These are phyloP conservation scores for Vachellia collinsii DNA, from an alignment of 306 rosid species.

Conservation along the genomic window DNA sequence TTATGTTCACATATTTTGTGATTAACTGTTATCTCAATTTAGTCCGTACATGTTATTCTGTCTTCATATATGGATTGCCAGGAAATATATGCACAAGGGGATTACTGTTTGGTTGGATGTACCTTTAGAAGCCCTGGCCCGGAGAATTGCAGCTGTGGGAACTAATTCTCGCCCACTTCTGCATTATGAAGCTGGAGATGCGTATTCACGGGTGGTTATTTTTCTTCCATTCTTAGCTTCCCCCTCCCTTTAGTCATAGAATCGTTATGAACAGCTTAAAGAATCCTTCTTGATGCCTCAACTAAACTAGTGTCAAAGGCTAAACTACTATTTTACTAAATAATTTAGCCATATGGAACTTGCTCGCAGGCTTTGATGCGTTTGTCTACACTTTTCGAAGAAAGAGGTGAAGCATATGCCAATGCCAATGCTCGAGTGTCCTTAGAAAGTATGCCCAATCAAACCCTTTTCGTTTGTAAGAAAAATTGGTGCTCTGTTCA, in stretches of 20 bases:
- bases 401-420: conserved; percentile 78
- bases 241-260: background rate
- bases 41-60: conserved; percentile 14
- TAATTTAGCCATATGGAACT: conserved; percentile 36
- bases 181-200: conserved; percentile 76
- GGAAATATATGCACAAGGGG: conserved; percentile 92
- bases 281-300: background rate
- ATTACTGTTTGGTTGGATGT: conserved; percentile 93
- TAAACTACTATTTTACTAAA: conserved; percentile 14
- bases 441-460: conserved; percentile 66
- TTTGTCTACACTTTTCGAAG: conserved; percentile 73
- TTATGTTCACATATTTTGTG: conserved; percentile 1
- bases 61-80: conserved; percentile 43
- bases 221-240: conserved; percentile 25
- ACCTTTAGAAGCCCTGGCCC: conserved; percentile 90
- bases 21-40: conserved; percentile 23
- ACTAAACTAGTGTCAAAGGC: conserved; percentile 6
- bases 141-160: conserved; percentile 87
- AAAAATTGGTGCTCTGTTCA: conserved; percentile 4
- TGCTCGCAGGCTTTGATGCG: conserved; percentile 69
- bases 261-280: background rate
- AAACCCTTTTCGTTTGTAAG: conserved; percentile 21
- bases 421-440: conserved; percentile 85
- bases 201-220: conserved; percentile 66
- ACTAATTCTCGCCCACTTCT: conserved; percentile 92